Evolutionary conservation across 345 rosid genomes (phyloP).

Genomic region (Theobroma cacao): DNA sequence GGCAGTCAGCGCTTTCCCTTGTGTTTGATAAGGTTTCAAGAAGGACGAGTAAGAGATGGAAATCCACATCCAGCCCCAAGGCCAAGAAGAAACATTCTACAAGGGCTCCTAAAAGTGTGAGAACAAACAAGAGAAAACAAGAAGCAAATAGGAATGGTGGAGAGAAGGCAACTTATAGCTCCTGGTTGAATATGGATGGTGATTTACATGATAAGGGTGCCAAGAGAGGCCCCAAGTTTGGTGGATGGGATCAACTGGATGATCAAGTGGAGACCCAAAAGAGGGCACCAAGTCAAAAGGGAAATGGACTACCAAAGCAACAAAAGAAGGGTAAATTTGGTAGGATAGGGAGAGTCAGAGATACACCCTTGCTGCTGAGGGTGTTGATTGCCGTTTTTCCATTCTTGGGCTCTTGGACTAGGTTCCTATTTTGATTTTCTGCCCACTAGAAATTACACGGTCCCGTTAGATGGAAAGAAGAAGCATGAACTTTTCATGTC

Average conservation of each 20-base stretch:
- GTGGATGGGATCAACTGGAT: conserved; percentile 93
- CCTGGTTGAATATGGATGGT: conserved; percentile 53
- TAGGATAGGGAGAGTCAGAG: conserved; percentile 56
- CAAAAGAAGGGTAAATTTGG: conserved; percentile 37
- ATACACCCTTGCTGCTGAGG: conserved; percentile 62
- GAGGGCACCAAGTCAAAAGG: conserved; percentile 10
- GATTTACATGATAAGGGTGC: conserved; percentile 20
- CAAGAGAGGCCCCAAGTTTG: conserved; percentile 29
- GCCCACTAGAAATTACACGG: background rate
- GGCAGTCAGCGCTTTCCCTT: conserved; percentile 59
- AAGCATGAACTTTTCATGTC: background rate
- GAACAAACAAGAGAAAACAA: conserved; percentile 27
- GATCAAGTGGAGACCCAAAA: conserved; percentile 21
- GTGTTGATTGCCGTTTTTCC: conserved; percentile 71
- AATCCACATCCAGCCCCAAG: conserved; percentile 30
- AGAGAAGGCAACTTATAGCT: conserved; percentile 47
- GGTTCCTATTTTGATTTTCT: conserved; percentile 47
- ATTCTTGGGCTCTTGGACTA: conserved; percentile 70
- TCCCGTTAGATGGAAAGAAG: background rate
- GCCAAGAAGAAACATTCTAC: conserved; percentile 42
- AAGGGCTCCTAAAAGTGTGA: conserved; percentile 23
- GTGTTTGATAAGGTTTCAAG: conserved; percentile 58
- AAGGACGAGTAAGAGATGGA: conserved; percentile 29
- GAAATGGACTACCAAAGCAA: conserved; percentile 26
- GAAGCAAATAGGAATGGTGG: conserved; percentile 22